A percentile compares a stretch with the other conserved stretches of the same genome.
These are phyloP conservation scores for Metschnikowia arizonensis DNA, from an alignment of 805 yeast species.

Conservation along the genomic window DNA sequence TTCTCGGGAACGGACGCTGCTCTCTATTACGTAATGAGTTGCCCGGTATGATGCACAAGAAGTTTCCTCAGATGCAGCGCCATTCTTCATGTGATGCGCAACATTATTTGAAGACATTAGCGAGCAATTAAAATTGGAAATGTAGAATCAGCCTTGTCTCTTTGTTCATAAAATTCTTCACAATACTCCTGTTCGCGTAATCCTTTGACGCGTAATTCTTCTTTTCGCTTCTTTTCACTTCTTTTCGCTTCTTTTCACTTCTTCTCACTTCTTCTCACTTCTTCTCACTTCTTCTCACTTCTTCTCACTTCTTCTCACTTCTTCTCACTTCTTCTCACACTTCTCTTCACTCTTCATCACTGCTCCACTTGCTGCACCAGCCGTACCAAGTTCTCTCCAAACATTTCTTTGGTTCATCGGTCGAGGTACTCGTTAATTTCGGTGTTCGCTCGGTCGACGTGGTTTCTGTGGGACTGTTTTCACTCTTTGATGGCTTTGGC, in stretches of 20 bases:
- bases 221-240: neutral
- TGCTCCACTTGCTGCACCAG: slow-evolving; percentile 48
- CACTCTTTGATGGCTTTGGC: slow-evolving; percentile 20
- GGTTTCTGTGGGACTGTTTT: slow-evolving; percentile 3
- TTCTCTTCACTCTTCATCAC: slow-evolving; percentile 16
- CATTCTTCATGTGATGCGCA: slow-evolving; percentile 3
- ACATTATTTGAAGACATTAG: neutral
- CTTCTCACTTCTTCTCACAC: neutral
- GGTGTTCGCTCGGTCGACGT: neutral
- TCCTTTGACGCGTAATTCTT: neutral
- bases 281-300: too few relatives aligned
- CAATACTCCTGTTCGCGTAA: too few relatives aligned
- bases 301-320: too few relatives aligned
- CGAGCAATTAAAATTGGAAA: neutral
- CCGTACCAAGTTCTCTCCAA: slow-evolving; percentile 66
- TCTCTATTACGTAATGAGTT: slow-evolving; percentile 4
- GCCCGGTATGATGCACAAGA: slow-evolving; percentile 2
- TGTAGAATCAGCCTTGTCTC: neutral
- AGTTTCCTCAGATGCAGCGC: slow-evolving; percentile 4
- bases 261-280: neutral
- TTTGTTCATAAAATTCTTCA: too few relatives aligned
- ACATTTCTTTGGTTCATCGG: slow-evolving; percentile 43
- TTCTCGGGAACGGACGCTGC: neutral
- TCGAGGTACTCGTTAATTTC: slow-evolving; percentile 7
- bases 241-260: neutral